Percentiles rank a stretch among this genome's conserved stretches.
Evolutionary conservation across 257 asterid species (phyloP).

Genomic region (Voacanga thouarsii): DNA sequence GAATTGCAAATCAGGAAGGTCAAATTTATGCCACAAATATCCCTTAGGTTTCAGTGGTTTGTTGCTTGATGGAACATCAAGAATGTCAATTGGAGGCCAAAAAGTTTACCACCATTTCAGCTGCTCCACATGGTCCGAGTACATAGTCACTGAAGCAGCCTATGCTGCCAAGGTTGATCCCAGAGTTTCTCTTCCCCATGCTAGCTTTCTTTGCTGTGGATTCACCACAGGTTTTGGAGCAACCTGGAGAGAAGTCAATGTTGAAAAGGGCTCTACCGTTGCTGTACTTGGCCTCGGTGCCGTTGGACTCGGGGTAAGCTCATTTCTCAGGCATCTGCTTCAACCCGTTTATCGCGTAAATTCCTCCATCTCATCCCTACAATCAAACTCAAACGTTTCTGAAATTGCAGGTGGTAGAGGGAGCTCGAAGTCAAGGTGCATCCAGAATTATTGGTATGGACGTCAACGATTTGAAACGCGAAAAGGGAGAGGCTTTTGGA

Average conservation of each 20-base stretch:
- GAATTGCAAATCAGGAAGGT: conserved; percentile 48
- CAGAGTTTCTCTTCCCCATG: conserved; percentile 51
- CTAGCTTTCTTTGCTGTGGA: conserved; percentile 74
- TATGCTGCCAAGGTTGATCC: conserved; percentile 63
- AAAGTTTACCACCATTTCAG: conserved; percentile 50
- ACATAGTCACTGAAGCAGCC: conserved; percentile 49
- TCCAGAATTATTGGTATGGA: conserved; percentile 64
- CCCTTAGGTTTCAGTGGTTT: conserved; percentile 45
- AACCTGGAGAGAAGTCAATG: conserved; percentile 38
- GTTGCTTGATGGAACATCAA: conserved; percentile 57
- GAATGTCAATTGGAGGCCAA: conserved; percentile 57
- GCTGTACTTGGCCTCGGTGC: conserved; percentile 88
- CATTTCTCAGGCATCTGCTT: too few species aligned
- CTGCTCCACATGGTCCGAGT: conserved; percentile 83
- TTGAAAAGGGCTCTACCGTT: conserved; percentile 61
- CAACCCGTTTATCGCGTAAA: too few species aligned
- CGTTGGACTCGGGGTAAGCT: conserved; percentile 69
- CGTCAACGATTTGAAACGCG: conserved; percentile 47
- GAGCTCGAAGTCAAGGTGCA: conserved; percentile 55
- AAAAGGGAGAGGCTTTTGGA: conserved; percentile 57
- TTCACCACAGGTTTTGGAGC: conserved; percentile 76
- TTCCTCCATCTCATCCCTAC: not conserved
- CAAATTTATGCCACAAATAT: conserved; percentile 50
- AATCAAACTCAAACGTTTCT: not conserved
- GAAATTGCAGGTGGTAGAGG: conserved; percentile 50